These are phyloP conservation scores for Xylariaceae sp. DNA, from an alignment of 2,329 filamentous ascomycete species.

Conservation along the genomic window DNA sequence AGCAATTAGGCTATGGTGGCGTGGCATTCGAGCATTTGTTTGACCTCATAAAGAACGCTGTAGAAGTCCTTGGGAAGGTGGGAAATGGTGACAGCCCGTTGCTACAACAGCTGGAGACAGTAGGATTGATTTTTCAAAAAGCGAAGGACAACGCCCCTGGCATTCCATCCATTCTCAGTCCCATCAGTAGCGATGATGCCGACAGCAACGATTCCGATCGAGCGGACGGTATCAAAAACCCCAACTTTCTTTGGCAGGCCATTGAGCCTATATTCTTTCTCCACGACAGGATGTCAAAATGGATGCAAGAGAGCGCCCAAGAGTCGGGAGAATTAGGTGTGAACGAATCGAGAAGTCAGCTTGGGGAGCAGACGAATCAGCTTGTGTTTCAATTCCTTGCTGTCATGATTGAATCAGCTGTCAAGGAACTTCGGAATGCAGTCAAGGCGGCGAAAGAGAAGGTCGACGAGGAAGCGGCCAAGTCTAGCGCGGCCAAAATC, in stretches of 20 bases:
- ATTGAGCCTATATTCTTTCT: conserved; percentile 43
- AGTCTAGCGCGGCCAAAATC: conserved; percentile 37
- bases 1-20: conserved; percentile 38
- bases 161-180: background rate
- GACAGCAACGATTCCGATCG: background rate
- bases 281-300: conserved; percentile 41
- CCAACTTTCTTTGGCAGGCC: conserved; percentile 39
- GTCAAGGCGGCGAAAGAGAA: conserved; percentile 41
- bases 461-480: conserved; percentile 41
- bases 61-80: conserved; percentile 35
- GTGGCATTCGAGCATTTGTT: conserved; percentile 42
- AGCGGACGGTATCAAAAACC: conserved; percentile 25
- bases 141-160: conserved; percentile 24
- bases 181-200: background rate
- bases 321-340: conserved; percentile 34
- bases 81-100: conserved; percentile 33
- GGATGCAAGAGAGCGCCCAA: conserved; percentile 39
- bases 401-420: conserved; percentile 41
- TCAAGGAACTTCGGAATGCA: conserved; percentile 41
- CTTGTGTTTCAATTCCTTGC: conserved; percentile 41
- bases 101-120: conserved; percentile 36
- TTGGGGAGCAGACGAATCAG: conserved; percentile 41
- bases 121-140: conserved; percentile 39
- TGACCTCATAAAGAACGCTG: conserved; percentile 37
- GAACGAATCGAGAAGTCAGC: conserved; percentile 35